Evolutionary conservation across 2,329 filamentous ascomycete genomes (phyloP).

Genomic region (Teratosphaeria viscida): DNA sequence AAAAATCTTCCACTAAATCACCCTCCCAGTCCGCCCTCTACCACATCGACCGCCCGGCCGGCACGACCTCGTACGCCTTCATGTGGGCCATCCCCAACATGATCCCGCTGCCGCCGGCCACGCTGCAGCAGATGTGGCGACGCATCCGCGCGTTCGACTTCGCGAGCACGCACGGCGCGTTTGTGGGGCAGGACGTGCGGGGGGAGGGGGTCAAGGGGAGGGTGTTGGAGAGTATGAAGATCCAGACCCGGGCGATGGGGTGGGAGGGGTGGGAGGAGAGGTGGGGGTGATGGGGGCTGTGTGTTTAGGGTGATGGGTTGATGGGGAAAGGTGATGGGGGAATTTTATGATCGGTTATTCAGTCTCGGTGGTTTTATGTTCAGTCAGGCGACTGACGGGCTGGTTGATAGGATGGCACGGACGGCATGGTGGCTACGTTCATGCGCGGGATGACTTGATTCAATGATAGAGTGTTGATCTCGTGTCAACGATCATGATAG

Average conservation of each 20-base stretch:
- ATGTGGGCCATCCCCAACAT: constrained; percentile 68
- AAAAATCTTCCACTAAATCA: not conserved
- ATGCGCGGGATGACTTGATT: too few relatives aligned
- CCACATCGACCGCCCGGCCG: constrained; percentile 31
- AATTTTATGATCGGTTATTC: too few relatives aligned
- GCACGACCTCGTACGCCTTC: constrained; percentile 51
- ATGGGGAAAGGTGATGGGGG: too few relatives aligned
- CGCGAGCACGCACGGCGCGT: constrained; percentile 56
- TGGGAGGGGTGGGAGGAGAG: constrained; percentile 17
- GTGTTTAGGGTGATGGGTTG: too few relatives aligned
- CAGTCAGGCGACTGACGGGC: too few relatives aligned
- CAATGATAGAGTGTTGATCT: too few relatives aligned
- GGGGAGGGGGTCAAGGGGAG: constrained; percentile 48
- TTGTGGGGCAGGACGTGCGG: constrained; percentile 53
- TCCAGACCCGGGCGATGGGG: constrained; percentile 43
- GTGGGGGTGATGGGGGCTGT: not conserved
- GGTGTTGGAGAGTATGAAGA: constrained; percentile 66
- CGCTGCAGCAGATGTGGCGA: constrained; percentile 60
- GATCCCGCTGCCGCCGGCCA: constrained; percentile 58
- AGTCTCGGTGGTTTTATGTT: too few relatives aligned
- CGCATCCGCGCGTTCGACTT: constrained; percentile 53
- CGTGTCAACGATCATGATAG: too few relatives aligned
- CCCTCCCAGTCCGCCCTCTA: constrained; percentile 23
- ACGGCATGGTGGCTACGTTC: too few relatives aligned
- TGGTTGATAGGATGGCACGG: too few relatives aligned